Conservation (phyloP, 768 basidiomycete genomes). For the Tricholoma hemisulphureum region DNA sequence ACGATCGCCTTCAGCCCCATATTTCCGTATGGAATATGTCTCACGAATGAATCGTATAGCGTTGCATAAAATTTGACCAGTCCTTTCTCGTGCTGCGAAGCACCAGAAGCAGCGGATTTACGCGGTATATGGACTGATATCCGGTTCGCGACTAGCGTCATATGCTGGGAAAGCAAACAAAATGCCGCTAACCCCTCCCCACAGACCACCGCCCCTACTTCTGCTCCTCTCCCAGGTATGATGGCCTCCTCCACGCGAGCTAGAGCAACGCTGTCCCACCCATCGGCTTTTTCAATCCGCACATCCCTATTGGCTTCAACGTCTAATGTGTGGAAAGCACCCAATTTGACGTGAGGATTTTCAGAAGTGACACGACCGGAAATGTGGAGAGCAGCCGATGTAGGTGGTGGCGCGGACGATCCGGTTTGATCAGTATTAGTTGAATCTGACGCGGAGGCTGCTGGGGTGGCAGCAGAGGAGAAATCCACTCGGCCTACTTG, state of each 20-base stretch:
- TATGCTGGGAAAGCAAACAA: slow-evolving; percentile 93
- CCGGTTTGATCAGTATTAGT: slow-evolving; percentile 31
- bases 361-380: slow-evolving; percentile 83
- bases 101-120: slow-evolving; percentile 79
- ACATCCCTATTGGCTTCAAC: slow-evolving; percentile 90
- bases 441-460: slow-evolving; percentile 45
- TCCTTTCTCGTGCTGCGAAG: slow-evolving; percentile 91
- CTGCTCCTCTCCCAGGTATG: slow-evolving; percentile 91
- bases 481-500: slow-evolving; percentile 79
- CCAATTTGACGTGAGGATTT: slow-evolving; percentile 86
- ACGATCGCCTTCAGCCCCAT: slow-evolving; percentile 82
- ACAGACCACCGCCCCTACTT: slow-evolving; percentile 93
- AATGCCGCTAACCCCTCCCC: slow-evolving; percentile 95
- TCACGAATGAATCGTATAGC: slow-evolving; percentile 80
- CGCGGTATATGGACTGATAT: slow-evolving; percentile 88
- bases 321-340: slow-evolving; percentile 93
- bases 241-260: slow-evolving; percentile 85
- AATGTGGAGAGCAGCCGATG: slow-evolving; percentile 73
- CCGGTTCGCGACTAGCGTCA: slow-evolving; percentile 91
- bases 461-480: slow-evolving; percentile 62
- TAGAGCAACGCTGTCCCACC: slow-evolving; percentile 91
- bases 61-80: slow-evolving; percentile 79
- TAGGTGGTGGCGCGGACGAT: slow-evolving; percentile 33
- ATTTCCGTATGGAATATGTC: slow-evolving; percentile 85
- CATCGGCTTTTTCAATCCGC: slow-evolving; percentile 79